Conservation (phyloP, 2,329 filamentous ascomycete genomes). For the Exophiala mesophila region DNA sequence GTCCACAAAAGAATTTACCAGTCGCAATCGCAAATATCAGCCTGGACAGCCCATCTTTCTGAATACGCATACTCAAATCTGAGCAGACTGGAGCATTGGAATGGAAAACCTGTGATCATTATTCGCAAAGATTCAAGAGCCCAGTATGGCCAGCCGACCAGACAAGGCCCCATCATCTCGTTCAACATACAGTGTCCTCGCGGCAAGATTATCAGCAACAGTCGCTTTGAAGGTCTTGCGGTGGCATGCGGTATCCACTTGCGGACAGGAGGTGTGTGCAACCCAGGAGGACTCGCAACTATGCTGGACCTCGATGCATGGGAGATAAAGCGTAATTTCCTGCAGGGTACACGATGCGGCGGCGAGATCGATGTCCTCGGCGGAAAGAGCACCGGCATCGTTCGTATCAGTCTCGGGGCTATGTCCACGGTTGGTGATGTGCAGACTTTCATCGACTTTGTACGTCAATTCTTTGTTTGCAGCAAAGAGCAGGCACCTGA, state of each 20-base stretch:
- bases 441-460: constrained; percentile 62
- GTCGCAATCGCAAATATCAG: constrained; percentile 61
- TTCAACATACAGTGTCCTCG: constrained; percentile 57
- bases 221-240: constrained; percentile 55
- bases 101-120: constrained; percentile 48
- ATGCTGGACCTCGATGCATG: constrained; percentile 69
- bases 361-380: constrained; percentile 74
- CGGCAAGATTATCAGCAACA: constrained; percentile 53
- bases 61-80: constrained; percentile 52
- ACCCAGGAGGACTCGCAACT: constrained; percentile 61
- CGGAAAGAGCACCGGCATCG: constrained; percentile 83
- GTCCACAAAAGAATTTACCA: constrained; percentile 65
- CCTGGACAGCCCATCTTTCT: constrained; percentile 64
- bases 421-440: constrained; percentile 79
- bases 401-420: constrained; percentile 78
- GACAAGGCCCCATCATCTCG: constrained; percentile 64
- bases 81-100: constrained; percentile 46
- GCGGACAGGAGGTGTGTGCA: constrained; percentile 55
- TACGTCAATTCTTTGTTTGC: constrained; percentile 62
- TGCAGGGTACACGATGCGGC: constrained; percentile 76
- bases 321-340: constrained; percentile 81
- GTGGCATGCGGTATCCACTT: constrained; percentile 55
- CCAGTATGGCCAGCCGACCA: constrained; percentile 48
- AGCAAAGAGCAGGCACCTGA: constrained; percentile 27
- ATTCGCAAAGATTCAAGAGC: constrained; percentile 53